Base-by-base conservation (phyloP, 495 filamentous ascomycete species). In the Trichoderma erinaceum region DNA sequence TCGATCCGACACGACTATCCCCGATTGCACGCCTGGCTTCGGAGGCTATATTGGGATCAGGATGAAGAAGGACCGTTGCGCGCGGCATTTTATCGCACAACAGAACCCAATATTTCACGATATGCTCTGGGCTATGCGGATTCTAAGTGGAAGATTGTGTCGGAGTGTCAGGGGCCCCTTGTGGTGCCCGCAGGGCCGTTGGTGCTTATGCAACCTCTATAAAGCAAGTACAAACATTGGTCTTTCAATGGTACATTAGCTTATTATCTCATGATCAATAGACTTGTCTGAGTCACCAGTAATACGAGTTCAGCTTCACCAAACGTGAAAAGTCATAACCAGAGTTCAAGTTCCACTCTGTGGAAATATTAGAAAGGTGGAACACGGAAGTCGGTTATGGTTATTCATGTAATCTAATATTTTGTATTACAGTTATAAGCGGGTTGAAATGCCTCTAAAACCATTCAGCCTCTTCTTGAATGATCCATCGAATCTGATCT, bases 1-100 rank as follows among this genome's bases (percentile, higher is more conserved):
- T 89, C 90, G 74, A 92, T 94, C 56, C 80, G 91, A 3, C 87
- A 86, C 63, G 91, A 91, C 7, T 94, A 87, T 72, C 90, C 89
- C 32, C 77, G 80, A 66, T 78, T 92, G 58, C 88, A 92, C 71
- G 79, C 78, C 63, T 92, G 90, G 90, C 69, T 92, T 68, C 78
- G 89, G 8, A 75, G 79, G 25, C 73, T 91, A 68, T 92, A 91
- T 73, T 92, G 90, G 90, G 85, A 90, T 73, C 13, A 81, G 81
- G 18, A 85, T 83, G 66, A 73, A n/a, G 52, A 41, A 29, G 71
- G 69, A 0, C 50, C 68, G 16, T 73, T 73, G 1, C 67, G 66
- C 11, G 75, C 73, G 21, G 79, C 76, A 0, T 78, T 77, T 46
- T 89, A 90, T 74, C 70, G 74, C 69, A 84, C 87, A 4, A 91